Evolutionary conservation across 768 basidiomycete genomes (phyloP).

Genomic region (Mycena haematopus): DNA sequence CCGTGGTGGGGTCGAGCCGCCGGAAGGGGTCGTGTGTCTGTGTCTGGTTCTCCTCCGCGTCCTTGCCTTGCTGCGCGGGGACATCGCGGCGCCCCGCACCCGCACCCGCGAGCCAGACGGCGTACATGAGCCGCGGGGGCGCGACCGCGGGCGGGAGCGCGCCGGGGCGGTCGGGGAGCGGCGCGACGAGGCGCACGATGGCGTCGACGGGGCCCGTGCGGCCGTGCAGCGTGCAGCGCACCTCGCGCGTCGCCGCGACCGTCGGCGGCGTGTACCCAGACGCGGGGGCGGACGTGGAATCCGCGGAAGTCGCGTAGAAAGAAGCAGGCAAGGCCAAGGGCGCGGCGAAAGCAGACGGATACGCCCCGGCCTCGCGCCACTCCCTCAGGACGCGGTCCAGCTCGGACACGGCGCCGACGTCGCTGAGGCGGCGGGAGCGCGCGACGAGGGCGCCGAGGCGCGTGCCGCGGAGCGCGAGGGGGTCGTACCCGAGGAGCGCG

Average conservation of each 20-base stretch:
- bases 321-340: too few relatives aligned
- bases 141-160: slow-evolving; percentile 21
- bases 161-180: not conserved
- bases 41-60: too few relatives aligned
- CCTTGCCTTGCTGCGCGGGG: too few relatives aligned
- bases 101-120: slow-evolving; percentile 11
- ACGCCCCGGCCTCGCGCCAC: slow-evolving; percentile 2
- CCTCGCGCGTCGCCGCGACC: not conserved
- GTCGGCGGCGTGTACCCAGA: too few relatives aligned
- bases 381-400: slow-evolving; percentile 11
- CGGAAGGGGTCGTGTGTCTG: slow-evolving; percentile 75
- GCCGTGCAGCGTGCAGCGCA: slow-evolving; percentile 7
- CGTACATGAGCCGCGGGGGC: slow-evolving; percentile 25
- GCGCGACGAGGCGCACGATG: slow-evolving; percentile 10
- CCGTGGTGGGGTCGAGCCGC: slow-evolving; percentile 69
- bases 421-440: slow-evolving; percentile 15
- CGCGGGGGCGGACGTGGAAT: too few relatives aligned
- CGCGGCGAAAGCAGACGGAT: too few relatives aligned
- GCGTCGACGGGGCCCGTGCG: slow-evolving; percentile 9
- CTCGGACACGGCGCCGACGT: not conserved
- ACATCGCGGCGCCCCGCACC: too few relatives aligned
- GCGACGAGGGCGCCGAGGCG: slow-evolving; percentile 23
- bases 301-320: too few relatives aligned
- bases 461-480: slow-evolving; percentile 22
- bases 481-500: slow-evolving; percentile 23